Base-by-base conservation (phyloP, 2,329 filamentous ascomycete species). In the Aspergillus caelatus region DNA sequence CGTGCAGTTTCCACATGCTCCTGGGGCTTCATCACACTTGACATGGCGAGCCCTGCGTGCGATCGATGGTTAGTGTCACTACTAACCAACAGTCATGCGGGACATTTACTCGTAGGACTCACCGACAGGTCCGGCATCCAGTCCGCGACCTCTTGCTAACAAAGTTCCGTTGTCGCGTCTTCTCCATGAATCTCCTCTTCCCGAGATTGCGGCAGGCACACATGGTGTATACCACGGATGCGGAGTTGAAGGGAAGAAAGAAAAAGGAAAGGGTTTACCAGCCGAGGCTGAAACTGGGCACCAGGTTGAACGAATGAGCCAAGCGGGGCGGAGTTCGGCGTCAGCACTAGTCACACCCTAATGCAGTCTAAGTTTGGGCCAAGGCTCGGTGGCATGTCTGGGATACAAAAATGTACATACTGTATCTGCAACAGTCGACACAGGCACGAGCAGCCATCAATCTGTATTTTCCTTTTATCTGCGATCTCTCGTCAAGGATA, bases 81-180 rank as follows among this genome's bases (percentile, higher is more conserved):
- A 36, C 9, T 21, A 10, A 19, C 4, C 28, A 19, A 21, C 4
- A 34, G n/a, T 21, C 9, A 19, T 16, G 34, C n/a, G 14, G 39
- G 28, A 1, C 14, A 30, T 26, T 26, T 26, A 14, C 19, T 23
- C 39, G 9, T 41, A 26, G 34, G 1, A 54, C 61, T 54, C 28
- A 62, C 56, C 61, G 61, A 53, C 61, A 62, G 36, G 61, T 62
- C 16, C 61, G 61, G 30, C 61, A 62, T 12, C 61, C 61, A 6
- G 30, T 54, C 8, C 56, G 36, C 5, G 61, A 62, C n/a, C 56
- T 46, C 23, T 52, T 59, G 9, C 14, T 52, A 3, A 6, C 1
- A 12, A 19, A 19, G n/a, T 53, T 61, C 19, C 48, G 48, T 19
- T n/a, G 48, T 30, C 48, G 14, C 2, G n/a, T 11, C 2, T 9